Evolutionary conservation across 2,329 filamentous ascomycete genomes (phyloP).

Genomic region (Tricladium varicosporioides): DNA sequence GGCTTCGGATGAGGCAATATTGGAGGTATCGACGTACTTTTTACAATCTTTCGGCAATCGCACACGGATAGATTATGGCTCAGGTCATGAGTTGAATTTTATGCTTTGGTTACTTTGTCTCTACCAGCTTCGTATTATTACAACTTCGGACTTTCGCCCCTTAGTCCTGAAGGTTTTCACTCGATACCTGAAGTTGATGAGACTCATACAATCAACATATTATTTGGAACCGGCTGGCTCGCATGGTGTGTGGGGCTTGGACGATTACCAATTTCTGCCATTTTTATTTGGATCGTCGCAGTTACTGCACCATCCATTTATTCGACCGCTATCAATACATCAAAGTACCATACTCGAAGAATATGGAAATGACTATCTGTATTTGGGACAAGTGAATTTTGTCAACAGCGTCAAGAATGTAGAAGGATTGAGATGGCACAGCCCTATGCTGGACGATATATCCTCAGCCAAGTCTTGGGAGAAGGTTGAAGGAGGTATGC

Average conservation of each 20-base stretch:
- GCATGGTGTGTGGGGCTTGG: conserved; percentile 95
- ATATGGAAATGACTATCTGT: conserved; percentile 78
- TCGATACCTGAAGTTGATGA: conserved; percentile 84
- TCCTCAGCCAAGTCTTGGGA: conserved; percentile 83
- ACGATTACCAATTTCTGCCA: conserved; percentile 95
- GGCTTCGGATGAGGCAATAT: conserved; percentile 49
- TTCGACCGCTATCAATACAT: conserved; percentile 79
- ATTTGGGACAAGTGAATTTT: conserved; percentile 88
- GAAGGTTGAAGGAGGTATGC: conserved; percentile 94
- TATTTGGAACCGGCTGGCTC: conserved; percentile 96
- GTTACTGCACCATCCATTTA: conserved; percentile 78
- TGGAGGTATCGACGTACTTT: conserved; percentile 79
- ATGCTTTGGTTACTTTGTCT: conserved; percentile 95
- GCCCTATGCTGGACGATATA: conserved; percentile 97
- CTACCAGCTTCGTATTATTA: conserved; percentile 70
- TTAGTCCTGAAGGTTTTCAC: conserved; percentile 77
- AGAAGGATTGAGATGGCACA: conserved; percentile 92
- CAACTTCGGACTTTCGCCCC: conserved; percentile 64
- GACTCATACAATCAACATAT: conserved; percentile 82
- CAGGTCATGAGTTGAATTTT: conserved; percentile 96
- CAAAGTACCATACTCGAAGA: conserved; percentile 86
- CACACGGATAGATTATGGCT: conserved; percentile 90
- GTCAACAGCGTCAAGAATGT: conserved; percentile 97
- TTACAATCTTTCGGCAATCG: conserved; percentile 82
- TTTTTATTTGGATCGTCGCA: conserved; percentile 95